Conservation (phyloP, 2,329 filamentous ascomycete genomes). For the Penicillium carneum region DNA sequence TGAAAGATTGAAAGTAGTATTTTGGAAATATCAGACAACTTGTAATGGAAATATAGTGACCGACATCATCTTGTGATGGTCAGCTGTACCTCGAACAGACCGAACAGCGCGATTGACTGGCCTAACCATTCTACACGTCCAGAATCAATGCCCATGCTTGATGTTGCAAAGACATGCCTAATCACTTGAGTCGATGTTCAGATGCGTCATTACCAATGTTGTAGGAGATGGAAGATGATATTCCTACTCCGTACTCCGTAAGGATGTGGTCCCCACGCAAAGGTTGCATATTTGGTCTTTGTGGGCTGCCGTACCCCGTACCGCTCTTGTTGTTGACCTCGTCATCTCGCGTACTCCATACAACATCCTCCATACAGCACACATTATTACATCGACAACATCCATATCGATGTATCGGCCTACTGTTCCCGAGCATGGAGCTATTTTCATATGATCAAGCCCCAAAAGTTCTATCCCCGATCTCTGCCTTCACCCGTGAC, state of each 20-base stretch:
- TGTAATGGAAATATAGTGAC: too few relatives aligned
- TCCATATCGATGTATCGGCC: background rate
- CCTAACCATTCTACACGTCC: too few relatives aligned
- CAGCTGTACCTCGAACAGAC: too few relatives aligned
- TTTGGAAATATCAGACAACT: too few relatives aligned
- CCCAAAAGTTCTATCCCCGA: background rate
- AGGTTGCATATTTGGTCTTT: background rate
- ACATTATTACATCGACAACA: background rate
- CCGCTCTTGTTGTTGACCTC: background rate
- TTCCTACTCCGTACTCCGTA: too few relatives aligned
- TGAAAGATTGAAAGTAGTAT: background rate
- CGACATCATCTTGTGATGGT: too few relatives aligned
- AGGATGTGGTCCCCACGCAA: background rate
- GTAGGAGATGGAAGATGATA: background rate
- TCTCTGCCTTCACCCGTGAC: background rate
- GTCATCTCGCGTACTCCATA: too few relatives aligned
- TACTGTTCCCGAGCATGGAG: too few relatives aligned
- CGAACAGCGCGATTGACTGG: too few relatives aligned
- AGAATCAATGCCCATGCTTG: background rate
- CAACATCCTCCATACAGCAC: background rate
- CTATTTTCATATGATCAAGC: too few relatives aligned
- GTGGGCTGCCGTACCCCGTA: background rate
- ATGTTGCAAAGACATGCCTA: background rate
- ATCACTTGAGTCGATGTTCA: background rate
- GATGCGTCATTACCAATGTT: background rate